Percentiles rank a stretch among this genome's conserved stretches.
Conservation (phyloP, 2,329 filamentous ascomycete genomes). For the Aspergillus caelatus region DNA sequence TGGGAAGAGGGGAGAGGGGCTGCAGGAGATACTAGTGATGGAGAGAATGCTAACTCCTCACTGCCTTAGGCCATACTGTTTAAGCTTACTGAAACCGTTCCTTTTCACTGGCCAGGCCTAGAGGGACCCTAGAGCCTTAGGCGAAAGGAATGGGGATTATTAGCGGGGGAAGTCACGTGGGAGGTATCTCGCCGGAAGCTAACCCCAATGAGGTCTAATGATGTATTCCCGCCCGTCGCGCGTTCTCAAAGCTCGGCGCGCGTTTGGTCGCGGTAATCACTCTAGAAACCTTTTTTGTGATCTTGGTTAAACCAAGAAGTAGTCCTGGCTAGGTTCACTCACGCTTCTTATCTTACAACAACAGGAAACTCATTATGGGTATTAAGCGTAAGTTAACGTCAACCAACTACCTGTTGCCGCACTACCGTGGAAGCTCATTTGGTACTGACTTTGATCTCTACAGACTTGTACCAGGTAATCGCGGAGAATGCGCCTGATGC, state of each 20-base stretch:
- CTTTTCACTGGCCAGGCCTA: not conserved
- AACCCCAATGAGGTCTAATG: constrained; percentile 24
- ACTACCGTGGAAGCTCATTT: not conserved
- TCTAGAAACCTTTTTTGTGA: not conserved
- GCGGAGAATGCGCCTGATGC: constrained; percentile 93
- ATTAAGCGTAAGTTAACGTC: constrained; percentile 51
- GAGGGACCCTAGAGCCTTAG: not conserved
- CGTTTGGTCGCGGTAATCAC: constrained; percentile 17
- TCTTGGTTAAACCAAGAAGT: not conserved
- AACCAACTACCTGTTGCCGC: constrained; percentile 50
- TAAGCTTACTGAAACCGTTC: not conserved
- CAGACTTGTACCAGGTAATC: constrained; percentile 76
- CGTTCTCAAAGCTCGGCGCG: constrained; percentile 18
- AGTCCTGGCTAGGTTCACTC: not conserved
- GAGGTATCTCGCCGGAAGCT: not conserved
- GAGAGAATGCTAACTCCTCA: not conserved
- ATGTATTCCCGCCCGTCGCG: constrained; percentile 15
- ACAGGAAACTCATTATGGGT: constrained; percentile 43
- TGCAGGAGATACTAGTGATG: not conserved
- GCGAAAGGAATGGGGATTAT: not conserved
- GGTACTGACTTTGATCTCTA: constrained; percentile 18
- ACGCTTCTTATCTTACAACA: not conserved
- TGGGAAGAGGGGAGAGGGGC: not conserved
- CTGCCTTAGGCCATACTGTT: not conserved
- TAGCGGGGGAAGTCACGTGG: constrained; percentile 26